Evolutionary conservation across 2,329 filamentous ascomycete species (phyloP).

Genomic region (Alternaria sp.): DNA sequence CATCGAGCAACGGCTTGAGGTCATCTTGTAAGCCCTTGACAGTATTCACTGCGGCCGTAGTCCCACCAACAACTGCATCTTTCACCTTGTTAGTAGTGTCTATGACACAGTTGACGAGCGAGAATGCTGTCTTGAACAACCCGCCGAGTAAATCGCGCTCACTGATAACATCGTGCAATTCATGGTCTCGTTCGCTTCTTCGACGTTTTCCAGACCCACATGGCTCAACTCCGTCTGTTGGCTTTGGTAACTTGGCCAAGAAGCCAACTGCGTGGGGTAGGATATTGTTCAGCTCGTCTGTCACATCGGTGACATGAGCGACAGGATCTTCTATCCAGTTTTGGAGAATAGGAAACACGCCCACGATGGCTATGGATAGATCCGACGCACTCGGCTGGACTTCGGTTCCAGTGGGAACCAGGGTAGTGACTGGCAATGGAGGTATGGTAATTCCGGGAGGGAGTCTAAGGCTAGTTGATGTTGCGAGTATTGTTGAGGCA

Average conservation of each 20-base stretch:
- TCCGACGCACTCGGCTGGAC: background rate
- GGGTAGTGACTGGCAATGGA: background rate
- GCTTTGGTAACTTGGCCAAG: background rate
- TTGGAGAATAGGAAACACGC: background rate
- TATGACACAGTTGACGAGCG: background rate
- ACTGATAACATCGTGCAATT: background rate
- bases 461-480: background rate
- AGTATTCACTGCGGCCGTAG: background rate
- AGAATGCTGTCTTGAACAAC: background rate
- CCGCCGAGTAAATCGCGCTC: background rate
- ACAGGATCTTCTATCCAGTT: background rate
- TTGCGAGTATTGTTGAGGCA: background rate
- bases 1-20: background rate
- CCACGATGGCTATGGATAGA: background rate
- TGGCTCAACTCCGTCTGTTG: background rate
- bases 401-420: background rate
- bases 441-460: background rate
- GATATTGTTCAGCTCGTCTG: background rate
- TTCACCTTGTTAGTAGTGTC: background rate
- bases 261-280: background rate
- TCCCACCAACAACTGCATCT: background rate
- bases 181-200: background rate
- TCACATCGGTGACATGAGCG: background rate
- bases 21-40: background rate
- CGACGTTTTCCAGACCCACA: background rate